Percentiles rank a stretch among this genome's conserved stretches.
Conservation (phyloP, 2,329 filamentous ascomycete species). For the Cladosporium sp. region DNA sequence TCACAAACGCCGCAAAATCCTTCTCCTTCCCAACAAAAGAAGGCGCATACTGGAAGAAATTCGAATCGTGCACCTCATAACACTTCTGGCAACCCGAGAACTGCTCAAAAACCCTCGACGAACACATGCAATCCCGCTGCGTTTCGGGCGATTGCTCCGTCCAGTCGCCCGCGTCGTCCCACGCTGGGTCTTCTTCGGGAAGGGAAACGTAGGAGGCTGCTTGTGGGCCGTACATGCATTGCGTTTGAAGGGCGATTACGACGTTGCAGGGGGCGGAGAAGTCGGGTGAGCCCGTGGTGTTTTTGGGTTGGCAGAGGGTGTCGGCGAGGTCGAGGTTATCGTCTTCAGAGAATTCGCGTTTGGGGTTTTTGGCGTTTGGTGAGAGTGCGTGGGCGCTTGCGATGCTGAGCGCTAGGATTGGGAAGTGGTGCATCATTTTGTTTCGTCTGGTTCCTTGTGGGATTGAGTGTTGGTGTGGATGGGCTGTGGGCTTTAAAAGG, state of each 20-base stretch:
- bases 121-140: conserved; percentile 24
- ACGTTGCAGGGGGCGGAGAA: conserved; percentile 25
- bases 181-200: background rate
- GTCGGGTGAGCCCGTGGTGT: conserved; percentile 20
- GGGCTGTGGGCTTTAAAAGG: too few relatives aligned
- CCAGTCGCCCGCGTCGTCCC: background rate
- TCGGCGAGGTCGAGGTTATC: too few relatives aligned
- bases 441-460: too few relatives aligned
- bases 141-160: background rate
- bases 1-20: background rate
- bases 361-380: too few relatives aligned
- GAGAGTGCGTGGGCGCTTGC: too few relatives aligned
- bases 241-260: conserved; percentile 9
- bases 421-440: conserved; percentile 5
- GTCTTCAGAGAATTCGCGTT: too few relatives aligned
- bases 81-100: conserved; percentile 20
- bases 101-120: conserved; percentile 21
- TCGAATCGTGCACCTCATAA: conserved; percentile 19
- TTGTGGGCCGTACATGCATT: conserved; percentile 21
- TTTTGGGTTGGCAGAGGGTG: conserved; percentile 20
- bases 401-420: background rate
- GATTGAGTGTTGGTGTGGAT: too few relatives aligned
- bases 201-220: conserved; percentile 3
- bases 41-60: too few relatives aligned
- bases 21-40: background rate